Evolutionary conservation across 1,284 basidiomycete species (phyloP), one percentile per base, ranked within the genome.

Genomic region (Pholiota adiposa): DNA sequence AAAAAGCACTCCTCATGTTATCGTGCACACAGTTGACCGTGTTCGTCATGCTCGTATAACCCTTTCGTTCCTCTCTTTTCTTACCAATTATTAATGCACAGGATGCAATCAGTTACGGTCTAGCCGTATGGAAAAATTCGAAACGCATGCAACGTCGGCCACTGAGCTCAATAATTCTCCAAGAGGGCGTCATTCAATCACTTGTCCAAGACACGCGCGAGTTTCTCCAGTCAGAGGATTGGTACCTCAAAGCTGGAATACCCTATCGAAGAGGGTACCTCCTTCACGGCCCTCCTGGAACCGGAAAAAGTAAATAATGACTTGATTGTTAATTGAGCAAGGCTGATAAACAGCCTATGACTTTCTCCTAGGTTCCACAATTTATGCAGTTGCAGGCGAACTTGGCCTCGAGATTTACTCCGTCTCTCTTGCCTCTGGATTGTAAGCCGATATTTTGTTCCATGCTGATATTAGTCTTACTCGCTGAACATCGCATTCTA

Each of bases 371-470:
- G 81, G 77, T 34, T 83, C 82, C 1, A 83, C 84, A 3, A 85
- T 88, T 31, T 85, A 85, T 62, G 85, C 84, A 3, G 69, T 89
- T 38, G 78, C 86, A 3, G 82, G 85, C 2, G 84, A 84, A 69
- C 75, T 88, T 1, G 79, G 80, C 19, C 74, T 87, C 11, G 84
- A 87, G 63, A 84, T 88, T 19, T 88, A 84, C 60, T 76, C 82
- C 0, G 66, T 88, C 8, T 84, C 83, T 1, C 72, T 88, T 4
- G 77, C 83, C 0, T 76, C 81, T 21, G 72, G 75, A 31, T 78
- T 76, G 82, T 84, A 65, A 40, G 79, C n/a, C n/a, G n/a, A n/a
- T 73, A 34, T 23, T 21, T 31, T n/a, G 38, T 55, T 21, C 29
- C 12, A 12, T 31, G 23, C 23, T 43, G 34, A 23, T 25, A 25